Percentiles rank a stretch among this genome's conserved stretches.
phyloP scores from a whole-genome alignment of 2,329 filamentous ascomycete genomes.

The Ophiostoma piceae region DNA sequence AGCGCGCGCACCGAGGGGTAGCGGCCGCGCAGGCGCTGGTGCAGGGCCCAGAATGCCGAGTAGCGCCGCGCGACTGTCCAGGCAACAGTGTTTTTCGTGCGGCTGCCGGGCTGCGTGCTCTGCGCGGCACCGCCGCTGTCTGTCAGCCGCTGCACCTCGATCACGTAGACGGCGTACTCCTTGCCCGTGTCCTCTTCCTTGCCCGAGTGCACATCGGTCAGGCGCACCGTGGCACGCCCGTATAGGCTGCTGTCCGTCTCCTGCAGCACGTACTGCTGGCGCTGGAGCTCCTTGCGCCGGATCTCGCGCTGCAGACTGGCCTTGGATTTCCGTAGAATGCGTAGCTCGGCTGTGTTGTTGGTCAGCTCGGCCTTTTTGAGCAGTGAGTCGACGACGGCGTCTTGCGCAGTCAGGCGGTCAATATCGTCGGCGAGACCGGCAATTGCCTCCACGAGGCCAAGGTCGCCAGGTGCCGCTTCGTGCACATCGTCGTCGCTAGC shows the following conservation, averaged over 20 bases:
- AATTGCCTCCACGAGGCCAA: slow-evolving; percentile 90
- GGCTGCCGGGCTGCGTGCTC: neutral
- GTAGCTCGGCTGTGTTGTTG: slow-evolving; percentile 88
- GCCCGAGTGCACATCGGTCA: slow-evolving; percentile 89
- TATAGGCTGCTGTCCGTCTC: slow-evolving; percentile 97
- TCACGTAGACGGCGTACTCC: slow-evolving; percentile 87
- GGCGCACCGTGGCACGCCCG: slow-evolving; percentile 80
- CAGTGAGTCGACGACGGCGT: slow-evolving; percentile 84
- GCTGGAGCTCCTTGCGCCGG: slow-evolving; percentile 86
- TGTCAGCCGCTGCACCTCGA: slow-evolving; percentile 69
- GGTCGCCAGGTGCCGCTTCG: slow-evolving; percentile 87
- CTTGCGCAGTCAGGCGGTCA: slow-evolving; percentile 79
- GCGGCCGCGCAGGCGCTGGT: slow-evolving; percentile 76
- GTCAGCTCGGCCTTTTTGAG: slow-evolving; percentile 93
- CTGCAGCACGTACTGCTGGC: slow-evolving; percentile 94
- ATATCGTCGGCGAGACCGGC: slow-evolving; percentile 83
- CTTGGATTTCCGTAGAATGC: slow-evolving; percentile 90
- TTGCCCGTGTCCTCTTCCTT: slow-evolving; percentile 73
- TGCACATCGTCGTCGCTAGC: slow-evolving; percentile 73
- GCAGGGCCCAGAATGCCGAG: slow-evolving; percentile 93
- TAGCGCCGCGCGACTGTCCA: slow-evolving; percentile 93
- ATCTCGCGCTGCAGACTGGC: slow-evolving; percentile 90
- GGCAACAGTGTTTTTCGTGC: slow-evolving; percentile 43
- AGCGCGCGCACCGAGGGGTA: slow-evolving; percentile 85
- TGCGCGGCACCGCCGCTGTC: neutral